Base-by-base conservation (phyloP, 2,329 filamentous ascomycete species). In the Eutypa lata region DNA sequence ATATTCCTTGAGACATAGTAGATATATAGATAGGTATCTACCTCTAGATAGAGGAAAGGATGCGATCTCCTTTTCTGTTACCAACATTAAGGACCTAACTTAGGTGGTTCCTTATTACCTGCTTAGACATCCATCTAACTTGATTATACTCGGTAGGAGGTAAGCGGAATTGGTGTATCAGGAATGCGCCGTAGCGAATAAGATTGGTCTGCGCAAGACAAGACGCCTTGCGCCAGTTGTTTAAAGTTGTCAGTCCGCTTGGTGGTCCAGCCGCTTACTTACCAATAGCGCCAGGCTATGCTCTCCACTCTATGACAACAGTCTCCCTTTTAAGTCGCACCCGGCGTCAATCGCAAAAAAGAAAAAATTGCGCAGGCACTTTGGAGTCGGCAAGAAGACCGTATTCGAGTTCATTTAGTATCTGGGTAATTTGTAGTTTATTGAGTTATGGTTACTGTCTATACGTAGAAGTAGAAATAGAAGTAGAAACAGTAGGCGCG, bases 281-380 rank as follows among this genome's bases (percentile, higher is more conserved):
- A 19, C 22, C 42, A 45, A 45, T 45, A 45, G 42, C 42, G 42
- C 42, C 22, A 45, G 42, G 42, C 42, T 18, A 45, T 45, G 14
- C 13, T 45, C 42, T 28, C 42, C 42, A 45, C 42, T 26, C 42
- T n/a, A 45, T 45, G 42, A 45, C 42, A 44, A n/a, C 42, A 28
- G 21, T 24, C 13, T 28, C 42, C 35, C 35, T 38, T 31, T 50
- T 46, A 48, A 59, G 57, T 58, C 35, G 48, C 54, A 57, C 56
- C 44, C 53, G 49, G 53, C 57, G 51, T 58, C 53, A 60, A 57
- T 57, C 51, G 53, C 57, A 58, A 49, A 16, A 16, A 26, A 43
- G 19, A 14, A 18, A 38, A 14, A 18, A 51, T 24, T 24, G 54
- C 53, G 54, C 53, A 49, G 40, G 57, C 55, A 53, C 44, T 35